Percentiles rank a stretch among this genome's conserved stretches.
phyloP scores from a whole-genome alignment of 768 basidiomycete genomes.

The Lactifluus subvellereus region DNA sequence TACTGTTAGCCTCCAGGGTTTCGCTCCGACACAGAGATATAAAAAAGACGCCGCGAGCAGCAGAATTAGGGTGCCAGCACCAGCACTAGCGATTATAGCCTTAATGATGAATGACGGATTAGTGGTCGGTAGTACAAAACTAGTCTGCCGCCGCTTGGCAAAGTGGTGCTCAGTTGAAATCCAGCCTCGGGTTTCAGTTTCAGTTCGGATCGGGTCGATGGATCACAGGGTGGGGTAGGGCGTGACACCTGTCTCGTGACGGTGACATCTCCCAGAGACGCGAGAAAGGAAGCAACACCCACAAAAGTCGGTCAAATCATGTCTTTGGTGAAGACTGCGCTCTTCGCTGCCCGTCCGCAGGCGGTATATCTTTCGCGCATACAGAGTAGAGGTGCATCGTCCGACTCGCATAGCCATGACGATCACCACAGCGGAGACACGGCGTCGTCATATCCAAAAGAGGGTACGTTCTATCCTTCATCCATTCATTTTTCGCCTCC shows the following conservation, averaged over 20 bases:
- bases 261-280: not conserved
- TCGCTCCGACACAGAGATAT: slow-evolving; percentile 8
- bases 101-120: slow-evolving; percentile 14
- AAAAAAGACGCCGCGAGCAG: slow-evolving; percentile 3
- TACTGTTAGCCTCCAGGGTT: slow-evolving; percentile 1
- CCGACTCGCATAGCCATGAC: slow-evolving; percentile 27
- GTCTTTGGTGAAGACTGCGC: slow-evolving; percentile 19
- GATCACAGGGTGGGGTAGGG: too few species aligned
- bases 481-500: not conserved
- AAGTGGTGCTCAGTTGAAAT: not conserved
- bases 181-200: not conserved
- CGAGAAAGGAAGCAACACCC: too few species aligned
- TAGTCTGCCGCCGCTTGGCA: not conserved
- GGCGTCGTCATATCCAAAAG: slow-evolving; percentile 45
- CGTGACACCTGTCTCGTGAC: not conserved
- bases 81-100: slow-evolving; percentile 2
- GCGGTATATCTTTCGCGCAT: not conserved
- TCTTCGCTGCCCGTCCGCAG: slow-evolving; percentile 14
- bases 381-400: slow-evolving; percentile 30
- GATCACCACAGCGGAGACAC: slow-evolving; percentile 40
- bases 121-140: not conserved
- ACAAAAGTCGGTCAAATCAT: not conserved
- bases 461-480: slow-evolving; percentile 43
- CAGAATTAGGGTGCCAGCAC: slow-evolving; percentile 21
- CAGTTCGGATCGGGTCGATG: too few species aligned